Evolutionary conservation across 2,329 filamentous ascomycete genomes (phyloP).

Genomic region (Microcyclosporella mali): DNA sequence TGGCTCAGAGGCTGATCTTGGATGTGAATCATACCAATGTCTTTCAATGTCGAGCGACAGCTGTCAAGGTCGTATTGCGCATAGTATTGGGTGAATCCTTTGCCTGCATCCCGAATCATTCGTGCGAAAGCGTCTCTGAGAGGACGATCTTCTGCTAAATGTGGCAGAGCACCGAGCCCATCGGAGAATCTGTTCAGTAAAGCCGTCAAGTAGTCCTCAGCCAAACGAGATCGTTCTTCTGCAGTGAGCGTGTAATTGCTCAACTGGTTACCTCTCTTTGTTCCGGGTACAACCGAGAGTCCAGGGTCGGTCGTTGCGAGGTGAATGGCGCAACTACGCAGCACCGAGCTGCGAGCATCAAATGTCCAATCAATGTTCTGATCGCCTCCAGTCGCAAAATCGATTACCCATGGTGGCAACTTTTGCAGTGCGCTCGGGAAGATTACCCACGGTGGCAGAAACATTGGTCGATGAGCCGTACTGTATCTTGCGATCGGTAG

Average conservation of each 20-base stretch:
- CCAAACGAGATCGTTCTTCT: neutral
- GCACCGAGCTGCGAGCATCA: neutral
- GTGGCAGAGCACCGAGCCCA: neutral
- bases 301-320: neutral
- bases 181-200: neutral
- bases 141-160: neutral
- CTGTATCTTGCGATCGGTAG: neutral
- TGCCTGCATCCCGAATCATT: conserved; percentile 1
- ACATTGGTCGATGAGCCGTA: neutral
- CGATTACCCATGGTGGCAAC: neutral
- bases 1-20: neutral
- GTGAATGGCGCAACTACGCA: neutral
- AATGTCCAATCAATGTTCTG: neutral
- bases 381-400: neutral
- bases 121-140: neutral
- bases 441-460: neutral
- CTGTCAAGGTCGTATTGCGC: neutral
- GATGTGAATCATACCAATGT: neutral
- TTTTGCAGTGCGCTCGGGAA: neutral
- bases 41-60: neutral
- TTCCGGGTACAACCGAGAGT: too few species aligned
- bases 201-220: neutral
- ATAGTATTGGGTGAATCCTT: neutral
- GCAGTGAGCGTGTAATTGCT: too few species aligned
- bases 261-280: too few species aligned